Base-by-base conservation (phyloP, 2,329 filamentous ascomycete species). In the Nigrograna mackinnonii region DNA sequence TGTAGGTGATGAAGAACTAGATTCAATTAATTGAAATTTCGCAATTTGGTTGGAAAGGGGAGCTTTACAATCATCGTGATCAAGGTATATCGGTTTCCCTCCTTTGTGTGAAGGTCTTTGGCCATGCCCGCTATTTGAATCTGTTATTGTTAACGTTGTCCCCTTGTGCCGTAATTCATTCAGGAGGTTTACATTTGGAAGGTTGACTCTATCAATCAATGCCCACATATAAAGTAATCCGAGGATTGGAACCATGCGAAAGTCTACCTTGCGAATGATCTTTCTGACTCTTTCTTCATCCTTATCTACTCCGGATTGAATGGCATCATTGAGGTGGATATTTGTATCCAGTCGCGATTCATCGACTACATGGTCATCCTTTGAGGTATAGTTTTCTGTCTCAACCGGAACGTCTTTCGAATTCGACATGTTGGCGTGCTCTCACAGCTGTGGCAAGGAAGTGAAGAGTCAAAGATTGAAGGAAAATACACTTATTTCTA, bases 221-320 rank as follows among this genome's bases (percentile, higher is more conserved):
- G 46, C 43, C 46, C 46, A 49, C 43, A 46, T 46, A 34, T 49
- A 49, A 18, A 49, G 22, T 21, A 49, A 20, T 9, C 46, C 46
- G 6, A 49, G 22, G 14, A 49, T 46, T 13, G 46, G 46, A 11
- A 49, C 37, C 43, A 49, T 43, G 4, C 46, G 39, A 22, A 43
- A 46, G 24, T 49, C 43, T 18, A 49, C 46, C 33, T 44, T 49
- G 6, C 46, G 39, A 19, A 49, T 46, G 33, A 49, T 49, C 7
- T 33, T 31, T 13, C 37, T 43, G 7, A 50, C 44, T 21, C 41
- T 12, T 17, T 47, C 37, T 14, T 50, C 47, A 37, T 50, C 47
- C 22, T 37, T 47, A 19, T 50, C 43, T 17, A 37, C 39, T 20
- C 41, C 41, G 1, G 43, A 37, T 37, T 42, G 40, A 22, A 50